These are phyloP conservation scores for Phtheirospermum japonicum DNA, from an alignment of 257 asterid genomes.

Conservation along the genomic window DNA sequence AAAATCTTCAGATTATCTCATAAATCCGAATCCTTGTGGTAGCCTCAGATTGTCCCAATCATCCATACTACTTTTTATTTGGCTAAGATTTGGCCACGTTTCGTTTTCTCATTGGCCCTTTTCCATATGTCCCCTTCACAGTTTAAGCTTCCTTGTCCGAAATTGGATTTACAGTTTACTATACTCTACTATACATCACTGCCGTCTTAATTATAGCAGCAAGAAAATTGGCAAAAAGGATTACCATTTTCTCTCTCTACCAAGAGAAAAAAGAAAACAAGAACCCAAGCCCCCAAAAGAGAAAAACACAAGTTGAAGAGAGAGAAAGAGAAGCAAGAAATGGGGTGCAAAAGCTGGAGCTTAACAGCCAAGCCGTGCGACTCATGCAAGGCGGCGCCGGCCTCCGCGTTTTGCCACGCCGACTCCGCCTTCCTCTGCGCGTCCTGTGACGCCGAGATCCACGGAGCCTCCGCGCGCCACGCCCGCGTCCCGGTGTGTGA, in stretches of 20 bases:
- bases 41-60: too few species aligned
- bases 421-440: slow-evolving; percentile 78
- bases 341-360: slow-evolving; percentile 61
- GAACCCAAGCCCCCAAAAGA: not conserved
- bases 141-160: too few species aligned
- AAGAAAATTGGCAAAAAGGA: not conserved
- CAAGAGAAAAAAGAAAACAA: too few species aligned
- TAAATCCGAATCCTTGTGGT: too few species aligned
- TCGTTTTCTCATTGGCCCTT: slow-evolving; percentile 29
- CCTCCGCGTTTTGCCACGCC: slow-evolving; percentile 67
- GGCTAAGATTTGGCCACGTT: slow-evolving; percentile 43
- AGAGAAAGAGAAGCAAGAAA: not conserved
- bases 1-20: too few species aligned
- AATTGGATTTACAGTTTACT: not conserved
- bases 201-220: too few species aligned
- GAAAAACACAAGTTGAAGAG: not conserved
- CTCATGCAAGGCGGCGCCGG: slow-evolving; percentile 58
- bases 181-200: too few species aligned
- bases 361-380: slow-evolving; percentile 64
- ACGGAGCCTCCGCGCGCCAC: slow-evolving; percentile 66
- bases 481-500: slow-evolving; percentile 55
- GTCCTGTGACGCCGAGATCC: slow-evolving; percentile 58
- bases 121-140: slow-evolving; percentile 26
- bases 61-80: slow-evolving; percentile 12
- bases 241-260: slow-evolving; percentile 25